Base-by-base conservation (phyloP, 192 early-diverging fungal genomes). In the Coemansia erecta region DNA sequence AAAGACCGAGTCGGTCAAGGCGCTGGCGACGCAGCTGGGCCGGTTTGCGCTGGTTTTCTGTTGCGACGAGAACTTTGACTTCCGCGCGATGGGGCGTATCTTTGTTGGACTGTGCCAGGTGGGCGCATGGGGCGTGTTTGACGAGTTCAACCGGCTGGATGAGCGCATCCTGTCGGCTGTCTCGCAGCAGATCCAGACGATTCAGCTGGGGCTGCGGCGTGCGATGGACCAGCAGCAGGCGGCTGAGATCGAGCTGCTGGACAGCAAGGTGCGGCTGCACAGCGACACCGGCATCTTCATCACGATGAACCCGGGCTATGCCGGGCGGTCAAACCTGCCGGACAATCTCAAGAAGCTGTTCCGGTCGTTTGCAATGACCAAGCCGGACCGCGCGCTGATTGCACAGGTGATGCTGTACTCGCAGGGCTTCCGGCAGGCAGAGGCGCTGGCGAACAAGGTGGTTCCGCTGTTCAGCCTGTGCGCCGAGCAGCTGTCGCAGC, bases 31-130 rank as follows among this genome's bases (percentile, higher is more conserved):
- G 28, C 92, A 96, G 60, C 82, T 99, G 18, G 98, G 98, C 9
- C 85, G 97, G 22, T 97, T 97, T 72, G 92, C 93, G 22, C 91
- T 99, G 55, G 98, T 99, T 31, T 98, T 99, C 70, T 99, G 98
- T 82, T 99, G 98, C 80, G 98, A 99, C 67, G 98, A 99, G 82
- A 97, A 91, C 64, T 99, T 99, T 83, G 98, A 99, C 78, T 99
- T 98, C 84, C 94, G 98, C 70, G 95, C 98, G 24, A 98, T 99
- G 95, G 98, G 98, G 43, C 92, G 98, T 67, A 99, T 99, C 60
- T 99, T 99, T 72, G 88, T 98, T 61, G 98, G 98, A 56, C 84
- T 99, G 61, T 97, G 90, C 73, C 94, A 94, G 72, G 98, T 99
- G 13, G 98, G 98, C 41, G 98, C 96, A 0, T 98, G 95, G 96